Conservation (phyloP, 305 asterid genomes). For the Nicotiana rustica region DNA sequence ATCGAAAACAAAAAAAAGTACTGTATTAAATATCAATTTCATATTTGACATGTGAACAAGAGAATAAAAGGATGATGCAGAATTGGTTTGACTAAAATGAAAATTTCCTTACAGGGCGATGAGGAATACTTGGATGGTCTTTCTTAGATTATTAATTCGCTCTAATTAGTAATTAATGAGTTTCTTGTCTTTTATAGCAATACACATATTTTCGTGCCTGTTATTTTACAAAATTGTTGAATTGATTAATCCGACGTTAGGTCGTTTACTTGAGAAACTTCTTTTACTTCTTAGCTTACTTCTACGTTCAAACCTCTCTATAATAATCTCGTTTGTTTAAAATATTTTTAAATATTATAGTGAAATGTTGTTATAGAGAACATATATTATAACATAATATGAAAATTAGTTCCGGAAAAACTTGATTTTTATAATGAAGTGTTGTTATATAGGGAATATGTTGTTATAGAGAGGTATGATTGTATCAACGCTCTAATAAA, state of each 20-base stretch:
- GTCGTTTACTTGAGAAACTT: too few relatives aligned
- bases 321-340: too few relatives aligned
- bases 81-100: constrained; percentile 15
- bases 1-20: too few relatives aligned
- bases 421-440: too few relatives aligned
- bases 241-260: neutral
- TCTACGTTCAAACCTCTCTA: too few relatives aligned
- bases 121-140: neutral
- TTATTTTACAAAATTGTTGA: neutral
- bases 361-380: too few relatives aligned
- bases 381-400: too few relatives aligned
- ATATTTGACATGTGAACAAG: constrained; percentile 23
- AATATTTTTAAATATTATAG: too few relatives aligned
- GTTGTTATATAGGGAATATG: too few relatives aligned
- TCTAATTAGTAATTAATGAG: neutral
- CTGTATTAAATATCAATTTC: neutral
- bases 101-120: neutral
- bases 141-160: neutral
- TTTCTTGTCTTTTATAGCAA: neutral
- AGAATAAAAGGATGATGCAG: constrained; percentile 21
- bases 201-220: neutral
- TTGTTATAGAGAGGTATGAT: neutral
- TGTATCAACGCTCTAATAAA: neutral
- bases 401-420: too few relatives aligned
- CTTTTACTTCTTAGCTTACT: too few relatives aligned